A percentile compares a stretch with the other conserved stretches of the same genome.
phyloP scores from a whole-genome alignment of 2,329 filamentous ascomycete species.

The Canariomyces notabilis region DNA sequence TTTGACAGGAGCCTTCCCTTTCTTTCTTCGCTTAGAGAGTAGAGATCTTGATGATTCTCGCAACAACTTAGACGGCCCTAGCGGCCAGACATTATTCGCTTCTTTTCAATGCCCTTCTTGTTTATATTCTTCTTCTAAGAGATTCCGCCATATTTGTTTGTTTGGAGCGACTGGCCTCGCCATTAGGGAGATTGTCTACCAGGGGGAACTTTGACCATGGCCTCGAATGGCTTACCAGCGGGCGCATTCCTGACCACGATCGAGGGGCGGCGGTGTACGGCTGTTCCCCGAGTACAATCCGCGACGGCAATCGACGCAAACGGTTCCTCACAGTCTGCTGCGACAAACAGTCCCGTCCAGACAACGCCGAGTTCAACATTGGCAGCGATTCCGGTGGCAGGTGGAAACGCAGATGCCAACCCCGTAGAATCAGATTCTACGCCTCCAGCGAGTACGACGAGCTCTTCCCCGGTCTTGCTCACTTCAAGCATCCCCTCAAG shows the following conservation, averaged over 20 bases:
- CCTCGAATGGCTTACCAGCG: conserved; percentile 38
- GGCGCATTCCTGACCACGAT: conserved; percentile 47
- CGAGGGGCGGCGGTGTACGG: conserved; percentile 49
- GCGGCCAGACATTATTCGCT: conserved; percentile 32
- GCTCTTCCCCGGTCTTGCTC: conserved; percentile 26
- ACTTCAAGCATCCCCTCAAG: conserved; percentile 13
- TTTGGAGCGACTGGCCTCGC: conserved; percentile 43
- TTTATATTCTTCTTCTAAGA: conserved; percentile 29
- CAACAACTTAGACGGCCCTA: conserved; percentile 36
- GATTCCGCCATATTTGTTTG: conserved; percentile 25
- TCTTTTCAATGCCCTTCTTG: conserved; percentile 26
- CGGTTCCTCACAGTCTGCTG: conserved; percentile 19
- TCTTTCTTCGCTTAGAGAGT: conserved; percentile 17
- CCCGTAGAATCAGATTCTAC: conserved; percentile 15
- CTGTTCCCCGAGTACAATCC: conserved; percentile 40
- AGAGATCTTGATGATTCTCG: conserved; percentile 36
- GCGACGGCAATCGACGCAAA: conserved; percentile 10
- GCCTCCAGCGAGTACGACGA: conserved; percentile 35
- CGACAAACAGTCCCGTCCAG: conserved; percentile 6
- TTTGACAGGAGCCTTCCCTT: conserved; percentile 19
- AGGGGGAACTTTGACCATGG: conserved; percentile 34
- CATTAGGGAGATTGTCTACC: conserved; percentile 19
- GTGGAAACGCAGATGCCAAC: conserved; percentile 14
- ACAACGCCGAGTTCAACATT: conserved; percentile 14
- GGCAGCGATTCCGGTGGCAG: conserved; percentile 14